Conservation (phyloP, 257 asterid genomes). For the Jaltomata sinuosa region DNA sequence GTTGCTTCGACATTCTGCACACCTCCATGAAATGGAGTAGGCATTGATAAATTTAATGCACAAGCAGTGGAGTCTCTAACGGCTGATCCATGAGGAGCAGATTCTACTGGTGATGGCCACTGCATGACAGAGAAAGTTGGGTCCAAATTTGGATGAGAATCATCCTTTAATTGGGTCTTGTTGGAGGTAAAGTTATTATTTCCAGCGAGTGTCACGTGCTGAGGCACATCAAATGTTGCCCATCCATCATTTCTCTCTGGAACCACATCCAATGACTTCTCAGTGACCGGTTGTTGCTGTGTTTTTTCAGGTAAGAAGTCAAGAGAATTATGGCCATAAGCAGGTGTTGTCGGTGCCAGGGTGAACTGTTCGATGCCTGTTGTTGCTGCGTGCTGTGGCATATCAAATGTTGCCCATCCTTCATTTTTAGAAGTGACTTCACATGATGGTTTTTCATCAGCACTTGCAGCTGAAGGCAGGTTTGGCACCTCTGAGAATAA, state of each 20-base stretch:
- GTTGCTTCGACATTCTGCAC: constrained; percentile 5
- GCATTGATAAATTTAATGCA: constrained; percentile 4
- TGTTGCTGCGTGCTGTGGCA: constrained; percentile 30
- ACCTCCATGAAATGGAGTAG: constrained; percentile 6
- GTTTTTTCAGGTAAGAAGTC: constrained; percentile 9
- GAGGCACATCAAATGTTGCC: constrained; percentile 8
- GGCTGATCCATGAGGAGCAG: constrained; percentile 6
- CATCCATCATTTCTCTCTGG: constrained; percentile 9
- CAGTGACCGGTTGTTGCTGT: background rate
- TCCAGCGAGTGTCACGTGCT: background rate
- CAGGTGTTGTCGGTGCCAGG: constrained; percentile 20
- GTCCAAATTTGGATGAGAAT: constrained; percentile 12
- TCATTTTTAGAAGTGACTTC: constrained; percentile 19
- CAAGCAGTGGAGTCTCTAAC: constrained; percentile 4
- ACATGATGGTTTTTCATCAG: constrained; percentile 7
- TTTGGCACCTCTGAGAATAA: constrained; percentile 33
- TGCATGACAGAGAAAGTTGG: constrained; percentile 19
- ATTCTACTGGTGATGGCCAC: constrained; percentile 15
- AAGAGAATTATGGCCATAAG: constrained; percentile 33
- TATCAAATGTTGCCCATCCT: constrained; percentile 51
- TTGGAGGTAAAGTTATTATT: background rate
- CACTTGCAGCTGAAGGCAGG: constrained; percentile 28
- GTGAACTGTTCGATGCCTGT: constrained; percentile 17
- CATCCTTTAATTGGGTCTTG: background rate
- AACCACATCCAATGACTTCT: background rate